Evolutionary conservation across 805 yeast genomes (phyloP).

Genomic region (Zygosaccharomyces rouxii): DNA sequence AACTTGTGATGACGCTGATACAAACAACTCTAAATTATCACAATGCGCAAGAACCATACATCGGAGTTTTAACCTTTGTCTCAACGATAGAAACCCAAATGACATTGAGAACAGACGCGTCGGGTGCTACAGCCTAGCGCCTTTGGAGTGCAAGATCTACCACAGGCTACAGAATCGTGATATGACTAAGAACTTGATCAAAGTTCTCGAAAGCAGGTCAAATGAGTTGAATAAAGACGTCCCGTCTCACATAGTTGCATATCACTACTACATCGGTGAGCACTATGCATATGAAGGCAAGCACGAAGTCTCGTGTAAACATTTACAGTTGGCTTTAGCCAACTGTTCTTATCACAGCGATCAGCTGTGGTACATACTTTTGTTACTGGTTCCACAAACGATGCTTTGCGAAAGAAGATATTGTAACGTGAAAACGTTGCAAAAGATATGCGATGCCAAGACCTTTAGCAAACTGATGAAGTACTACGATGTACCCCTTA

Average conservation of each 20-base stretch:
- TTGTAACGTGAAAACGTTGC: conserved; percentile 37
- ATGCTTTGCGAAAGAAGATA: conserved; percentile 45
- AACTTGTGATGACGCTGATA: conserved; percentile 19
- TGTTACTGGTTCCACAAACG: conserved; percentile 60
- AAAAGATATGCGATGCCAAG: neutral
- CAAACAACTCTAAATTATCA: conserved; percentile 34
- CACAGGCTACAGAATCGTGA: conserved; percentile 62
- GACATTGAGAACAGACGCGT: conserved; percentile 46
- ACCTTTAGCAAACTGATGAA: conserved; percentile 34
- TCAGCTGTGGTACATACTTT: conserved; percentile 42
- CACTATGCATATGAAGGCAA: conserved; percentile 46
- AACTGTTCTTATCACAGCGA: conserved; percentile 3
- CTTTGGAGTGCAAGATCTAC: conserved; percentile 64
- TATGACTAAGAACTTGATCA: conserved; percentile 68
- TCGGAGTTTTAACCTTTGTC: conserved; percentile 67
- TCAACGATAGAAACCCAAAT: conserved; percentile 70
- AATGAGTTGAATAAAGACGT: conserved; percentile 11
- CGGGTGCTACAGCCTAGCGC: conserved; percentile 68
- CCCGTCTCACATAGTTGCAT: conserved; percentile 39
- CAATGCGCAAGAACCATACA: conserved; percentile 62
- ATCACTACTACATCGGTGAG: conserved; percentile 65
- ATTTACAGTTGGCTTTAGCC: conserved; percentile 25
- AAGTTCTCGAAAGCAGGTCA: conserved; percentile 50
- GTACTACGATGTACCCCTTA: conserved; percentile 37
- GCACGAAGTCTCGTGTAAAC: conserved; percentile 38